phyloP scores from a whole-genome alignment of 192 early-diverging fungal genomes.

The Coemansia sp. region DNA sequence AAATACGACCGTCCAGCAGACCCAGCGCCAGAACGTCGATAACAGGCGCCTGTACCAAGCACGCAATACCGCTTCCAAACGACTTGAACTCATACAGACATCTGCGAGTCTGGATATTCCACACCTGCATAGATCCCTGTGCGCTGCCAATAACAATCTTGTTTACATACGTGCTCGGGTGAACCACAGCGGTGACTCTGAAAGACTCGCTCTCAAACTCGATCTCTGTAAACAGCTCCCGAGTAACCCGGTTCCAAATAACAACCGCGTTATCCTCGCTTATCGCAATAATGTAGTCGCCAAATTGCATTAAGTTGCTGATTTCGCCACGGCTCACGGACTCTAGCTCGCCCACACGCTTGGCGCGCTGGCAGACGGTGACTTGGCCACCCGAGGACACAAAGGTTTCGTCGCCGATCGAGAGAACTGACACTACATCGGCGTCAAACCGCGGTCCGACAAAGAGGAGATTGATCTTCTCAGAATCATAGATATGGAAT shows the following conservation, averaged over 20 bases:
- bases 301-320: slow-evolving; percentile 71
- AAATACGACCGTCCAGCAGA: slow-evolving; percentile 82
- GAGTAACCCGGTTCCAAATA: slow-evolving; percentile 75
- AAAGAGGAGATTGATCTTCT: slow-evolving; percentile 79
- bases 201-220: slow-evolving; percentile 74
- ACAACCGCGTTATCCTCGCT: slow-evolving; percentile 81
- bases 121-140: slow-evolving; percentile 90
- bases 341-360: slow-evolving; percentile 25
- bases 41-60: slow-evolving; percentile 83
- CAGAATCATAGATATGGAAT: slow-evolving; percentile 88
- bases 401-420: slow-evolving; percentile 73
- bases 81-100: slow-evolving; percentile 82
- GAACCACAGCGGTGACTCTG: slow-evolving; percentile 75
- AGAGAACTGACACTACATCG: slow-evolving; percentile 75
- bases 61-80: slow-evolving; percentile 77
- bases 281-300: slow-evolving; percentile 74
- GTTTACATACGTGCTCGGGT: slow-evolving; percentile 98
- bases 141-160: slow-evolving; percentile 88
- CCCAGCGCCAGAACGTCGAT: slow-evolving; percentile 95
- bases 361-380: slow-evolving; percentile 67
- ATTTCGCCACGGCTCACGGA: slow-evolving; percentile 54
- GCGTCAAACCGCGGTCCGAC: slow-evolving; percentile 71
- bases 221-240: slow-evolving; percentile 73
- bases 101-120: slow-evolving; percentile 83
- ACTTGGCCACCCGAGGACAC: slow-evolving; percentile 70